Evolutionary conservation across 768 basidiomycete species (phyloP).

Genomic region (Leccinum disarticulatum): DNA sequence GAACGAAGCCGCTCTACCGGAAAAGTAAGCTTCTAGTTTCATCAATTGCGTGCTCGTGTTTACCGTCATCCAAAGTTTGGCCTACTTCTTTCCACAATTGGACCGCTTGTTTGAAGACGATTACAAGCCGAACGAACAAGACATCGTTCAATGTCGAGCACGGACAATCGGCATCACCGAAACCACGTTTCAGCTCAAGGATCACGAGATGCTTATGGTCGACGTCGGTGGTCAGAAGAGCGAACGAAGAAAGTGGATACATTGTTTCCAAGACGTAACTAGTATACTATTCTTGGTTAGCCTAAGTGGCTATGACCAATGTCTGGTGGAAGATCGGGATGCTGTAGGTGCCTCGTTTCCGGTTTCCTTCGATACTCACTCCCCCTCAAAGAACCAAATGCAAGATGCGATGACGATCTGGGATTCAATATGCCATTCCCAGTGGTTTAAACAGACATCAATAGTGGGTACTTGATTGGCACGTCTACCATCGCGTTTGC

Average conservation of each 20-base stretch:
- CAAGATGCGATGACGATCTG: constrained; percentile 98
- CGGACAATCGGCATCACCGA: constrained; percentile 92
- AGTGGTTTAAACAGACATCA: constrained; percentile 94
- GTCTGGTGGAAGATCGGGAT: constrained; percentile 89
- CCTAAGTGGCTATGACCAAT: constrained; percentile 92
- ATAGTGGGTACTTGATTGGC: constrained; percentile 54
- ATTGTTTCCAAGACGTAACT: constrained; percentile 93
- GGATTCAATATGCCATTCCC: constrained; percentile 97
- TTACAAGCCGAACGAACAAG: constrained; percentile 79
- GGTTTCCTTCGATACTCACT: neutral
- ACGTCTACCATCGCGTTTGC: neutral
- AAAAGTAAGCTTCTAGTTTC: constrained; percentile 59
- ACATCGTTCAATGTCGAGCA: constrained; percentile 83
- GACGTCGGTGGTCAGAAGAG: constrained; percentile 95
- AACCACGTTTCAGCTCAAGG: constrained; percentile 76
- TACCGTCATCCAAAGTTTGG: constrained; percentile 42
- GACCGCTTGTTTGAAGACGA: constrained; percentile 74
- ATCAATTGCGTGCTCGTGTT: neutral
- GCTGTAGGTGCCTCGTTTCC: constrained; percentile 53
- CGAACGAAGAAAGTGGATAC: constrained; percentile 92
- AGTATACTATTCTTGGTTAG: constrained; percentile 91
- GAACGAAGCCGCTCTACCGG: constrained; percentile 89
- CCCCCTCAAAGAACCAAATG: constrained; percentile 82
- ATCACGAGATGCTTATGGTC: constrained; percentile 88
- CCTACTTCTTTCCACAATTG: constrained; percentile 77